Evolutionary conservation across 257 asterid genomes (phyloP).

Genomic region (Cordia subcordata): DNA sequence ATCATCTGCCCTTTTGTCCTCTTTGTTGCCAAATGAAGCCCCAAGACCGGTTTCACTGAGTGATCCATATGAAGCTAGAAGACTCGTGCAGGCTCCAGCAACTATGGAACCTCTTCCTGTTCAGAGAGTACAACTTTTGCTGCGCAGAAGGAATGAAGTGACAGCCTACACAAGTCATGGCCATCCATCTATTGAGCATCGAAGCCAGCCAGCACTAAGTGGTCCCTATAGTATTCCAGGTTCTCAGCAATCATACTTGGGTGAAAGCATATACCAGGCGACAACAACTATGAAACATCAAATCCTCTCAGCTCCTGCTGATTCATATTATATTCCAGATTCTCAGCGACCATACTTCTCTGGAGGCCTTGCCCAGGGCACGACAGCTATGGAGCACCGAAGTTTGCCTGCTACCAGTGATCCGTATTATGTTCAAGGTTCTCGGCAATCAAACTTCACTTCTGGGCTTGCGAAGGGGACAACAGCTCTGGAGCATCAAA

Average conservation of each 20-base stretch:
- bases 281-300: background rate
- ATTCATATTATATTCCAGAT: background rate
- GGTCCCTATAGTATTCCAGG: slow-evolving; percentile 3
- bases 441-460: background rate
- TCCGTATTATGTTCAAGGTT: background rate
- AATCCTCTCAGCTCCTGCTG: background rate
- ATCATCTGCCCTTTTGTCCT: slow-evolving; percentile 17
- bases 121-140: slow-evolving; percentile 19
- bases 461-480: background rate
- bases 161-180: slow-evolving; percentile 20
- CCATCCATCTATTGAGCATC: slow-evolving; percentile 21
- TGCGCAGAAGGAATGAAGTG: slow-evolving; percentile 27
- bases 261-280: slow-evolving; percentile 5
- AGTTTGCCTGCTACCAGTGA: background rate
- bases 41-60: slow-evolving; percentile 13
- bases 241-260: slow-evolving; percentile 7
- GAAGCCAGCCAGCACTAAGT: slow-evolving; percentile 1
- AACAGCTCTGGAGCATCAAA: slow-evolving; percentile 5
- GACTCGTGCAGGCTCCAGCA: slow-evolving; percentile 16
- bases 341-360: slow-evolving; percentile 10
- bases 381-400: background rate
- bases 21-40: slow-evolving; percentile 19
- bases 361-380: slow-evolving; percentile 5
- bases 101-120: slow-evolving; percentile 17
- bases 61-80: slow-evolving; percentile 24